Conservation (phyloP, 179 eudicot species). For the Carnegiea gigantea region DNA sequence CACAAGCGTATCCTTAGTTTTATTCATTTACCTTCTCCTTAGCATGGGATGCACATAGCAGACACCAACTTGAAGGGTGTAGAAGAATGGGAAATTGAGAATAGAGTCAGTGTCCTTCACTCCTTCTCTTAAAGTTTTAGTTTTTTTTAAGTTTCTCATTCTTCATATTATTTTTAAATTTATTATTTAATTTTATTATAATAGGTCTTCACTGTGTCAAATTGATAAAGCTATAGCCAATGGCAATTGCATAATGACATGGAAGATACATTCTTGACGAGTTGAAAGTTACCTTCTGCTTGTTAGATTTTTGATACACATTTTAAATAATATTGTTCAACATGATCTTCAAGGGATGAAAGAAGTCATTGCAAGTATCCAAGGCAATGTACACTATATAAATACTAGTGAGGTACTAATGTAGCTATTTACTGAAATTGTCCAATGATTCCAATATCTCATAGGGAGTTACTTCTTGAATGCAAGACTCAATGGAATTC, state of each 20-base stretch:
- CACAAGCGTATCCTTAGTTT: background rate
- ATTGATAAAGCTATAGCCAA: background rate
- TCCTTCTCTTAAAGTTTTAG: background rate
- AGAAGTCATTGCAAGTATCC: background rate
- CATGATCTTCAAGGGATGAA: background rate
- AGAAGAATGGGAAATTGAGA: background rate
- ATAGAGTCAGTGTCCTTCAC: background rate
- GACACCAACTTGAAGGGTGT: background rate
- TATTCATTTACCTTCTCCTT: background rate
- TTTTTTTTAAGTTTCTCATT: background rate
- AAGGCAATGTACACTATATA: background rate
- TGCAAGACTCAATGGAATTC: background rate
- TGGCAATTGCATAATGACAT: background rate
- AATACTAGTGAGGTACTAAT: background rate
- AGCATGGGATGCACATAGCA: background rate
- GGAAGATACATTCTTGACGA: background rate
- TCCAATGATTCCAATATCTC: background rate
- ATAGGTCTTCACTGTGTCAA: background rate
- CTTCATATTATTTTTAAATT: background rate
- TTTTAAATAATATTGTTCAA: background rate
- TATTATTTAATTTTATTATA: background rate
- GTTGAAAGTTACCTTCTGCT: background rate
- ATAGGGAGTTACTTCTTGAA: background rate
- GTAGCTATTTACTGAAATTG: background rate
- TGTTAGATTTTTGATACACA: background rate